Percentiles rank a stretch among this genome's conserved stretches.
Conservation (phyloP, 2,329 filamentous ascomycete genomes). For the Emericellopsis atlantica region DNA sequence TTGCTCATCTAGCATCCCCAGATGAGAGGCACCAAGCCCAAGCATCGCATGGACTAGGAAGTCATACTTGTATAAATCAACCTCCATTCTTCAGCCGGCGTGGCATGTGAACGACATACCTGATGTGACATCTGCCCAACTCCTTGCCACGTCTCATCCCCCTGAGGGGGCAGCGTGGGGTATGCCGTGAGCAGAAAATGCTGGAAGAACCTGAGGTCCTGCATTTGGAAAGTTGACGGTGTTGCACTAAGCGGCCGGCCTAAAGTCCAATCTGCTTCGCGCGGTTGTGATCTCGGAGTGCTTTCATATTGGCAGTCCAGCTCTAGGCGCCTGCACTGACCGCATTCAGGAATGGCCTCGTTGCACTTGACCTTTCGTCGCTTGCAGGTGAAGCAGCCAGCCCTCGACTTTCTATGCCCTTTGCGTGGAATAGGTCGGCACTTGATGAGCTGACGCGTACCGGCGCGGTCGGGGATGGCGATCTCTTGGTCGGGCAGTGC, state of each 20-base stretch:
- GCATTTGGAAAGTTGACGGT: slow-evolving; percentile 18
- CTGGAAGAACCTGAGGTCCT: slow-evolving; percentile 38
- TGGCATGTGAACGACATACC: slow-evolving; percentile 9
- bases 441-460: neutral
- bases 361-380: slow-evolving; percentile 31
- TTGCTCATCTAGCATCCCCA: slow-evolving; percentile 11
- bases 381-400: slow-evolving; percentile 19
- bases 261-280: too few relatives aligned
- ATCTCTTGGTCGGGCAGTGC: too few relatives aligned
- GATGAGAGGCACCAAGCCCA: slow-evolving; percentile 25
- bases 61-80: slow-evolving; percentile 16
- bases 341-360: slow-evolving; percentile 20
- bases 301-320: slow-evolving; percentile 19
- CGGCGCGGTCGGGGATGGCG: too few relatives aligned
- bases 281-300: neutral
- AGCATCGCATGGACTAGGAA: slow-evolving; percentile 28
- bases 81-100: neutral
- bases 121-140: slow-evolving; percentile 22
- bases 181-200: slow-evolving; percentile 35
- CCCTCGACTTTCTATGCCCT: slow-evolving; percentile 20
- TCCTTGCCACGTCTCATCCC: slow-evolving; percentile 20
- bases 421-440: slow-evolving; percentile 19
- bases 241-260: too few relatives aligned
- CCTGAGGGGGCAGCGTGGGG: slow-evolving; percentile 22
- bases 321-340: slow-evolving; percentile 20